Percentiles rank a stretch among this genome's conserved stretches.
phyloP scores from a whole-genome alignment of 1,284 basidiomycete species.

The Pterulicium gracile region DNA sequence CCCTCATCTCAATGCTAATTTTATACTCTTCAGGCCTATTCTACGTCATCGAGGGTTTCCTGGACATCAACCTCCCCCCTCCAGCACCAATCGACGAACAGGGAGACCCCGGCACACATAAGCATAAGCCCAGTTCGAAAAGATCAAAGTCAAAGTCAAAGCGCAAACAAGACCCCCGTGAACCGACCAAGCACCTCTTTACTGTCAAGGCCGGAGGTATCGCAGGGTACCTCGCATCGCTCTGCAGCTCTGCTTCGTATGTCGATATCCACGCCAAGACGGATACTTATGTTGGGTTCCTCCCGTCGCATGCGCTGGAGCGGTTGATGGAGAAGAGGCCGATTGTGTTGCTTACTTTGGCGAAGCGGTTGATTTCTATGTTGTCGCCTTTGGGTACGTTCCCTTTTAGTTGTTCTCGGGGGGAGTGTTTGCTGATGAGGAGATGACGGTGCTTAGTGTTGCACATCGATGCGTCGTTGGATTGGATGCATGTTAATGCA shows the following conservation, averaged over 20 bases:
- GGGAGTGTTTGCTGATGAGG: slow-evolving; percentile 32
- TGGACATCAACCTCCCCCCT: slow-evolving; percentile 78
- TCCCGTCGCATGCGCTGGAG: slow-evolving; percentile 85
- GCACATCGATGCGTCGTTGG: slow-evolving; percentile 94
- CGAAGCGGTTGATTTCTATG: slow-evolving; percentile 89
- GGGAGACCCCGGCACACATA: slow-evolving; percentile 10
- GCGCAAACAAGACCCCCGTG: slow-evolving; percentile 12
- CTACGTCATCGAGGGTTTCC: slow-evolving; percentile 96
- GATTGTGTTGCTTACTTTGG: slow-evolving; percentile 92
- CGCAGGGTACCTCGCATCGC: slow-evolving; percentile 93
- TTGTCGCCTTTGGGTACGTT: slow-evolving; percentile 81
- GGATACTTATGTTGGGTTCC: slow-evolving; percentile 92
- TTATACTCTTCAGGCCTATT: slow-evolving; percentile 61
- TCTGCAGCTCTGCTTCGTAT: slow-evolving; percentile 88
- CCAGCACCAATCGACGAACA: slow-evolving; percentile 22
- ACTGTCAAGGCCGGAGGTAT: slow-evolving; percentile 97
- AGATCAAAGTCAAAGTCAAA: slow-evolving; percentile 13
- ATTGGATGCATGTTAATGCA: slow-evolving; percentile 96
- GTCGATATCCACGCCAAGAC: slow-evolving; percentile 96
- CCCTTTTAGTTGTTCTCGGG: slow-evolving; percentile 65
- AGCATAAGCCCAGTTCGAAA: slow-evolving; percentile 13
- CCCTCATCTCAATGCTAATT: slow-evolving; percentile 1
- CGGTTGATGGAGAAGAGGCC: slow-evolving; percentile 87
- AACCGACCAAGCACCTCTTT: slow-evolving; percentile 50
- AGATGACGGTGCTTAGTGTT: slow-evolving; percentile 48